These are phyloP conservation scores for Nicotiana benthamiana DNA, from an alignment of 257 asterid species.

Conservation along the genomic window DNA sequence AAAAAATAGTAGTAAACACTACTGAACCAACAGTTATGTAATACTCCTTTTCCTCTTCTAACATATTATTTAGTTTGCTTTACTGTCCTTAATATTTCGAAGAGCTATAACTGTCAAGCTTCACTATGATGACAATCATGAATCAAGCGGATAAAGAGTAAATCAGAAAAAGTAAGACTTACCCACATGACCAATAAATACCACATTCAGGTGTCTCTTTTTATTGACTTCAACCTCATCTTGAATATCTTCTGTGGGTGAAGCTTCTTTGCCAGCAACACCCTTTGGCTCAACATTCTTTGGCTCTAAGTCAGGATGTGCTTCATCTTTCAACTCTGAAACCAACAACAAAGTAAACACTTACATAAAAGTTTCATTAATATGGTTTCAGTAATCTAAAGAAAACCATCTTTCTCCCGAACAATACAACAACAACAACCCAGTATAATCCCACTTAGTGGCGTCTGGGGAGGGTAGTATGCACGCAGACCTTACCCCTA, in stretches of 20 bases:
- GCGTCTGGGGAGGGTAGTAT: no score
- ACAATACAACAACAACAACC: no score
- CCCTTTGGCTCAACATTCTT: conserved; percentile 7
- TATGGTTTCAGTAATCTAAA: background rate
- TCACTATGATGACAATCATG: background rate
- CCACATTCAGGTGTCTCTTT: conserved; percentile 92
- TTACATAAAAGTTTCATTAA: background rate
- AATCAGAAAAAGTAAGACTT: conserved; percentile 11
- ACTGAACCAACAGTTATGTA: background rate
- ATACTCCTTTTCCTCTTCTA: background rate
- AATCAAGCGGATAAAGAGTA: background rate
- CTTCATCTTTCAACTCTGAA: background rate
- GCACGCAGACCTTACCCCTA: no score
- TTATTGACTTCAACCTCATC: conserved; percentile 31
- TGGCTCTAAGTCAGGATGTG: background rate
- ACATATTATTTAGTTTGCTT: background rate
- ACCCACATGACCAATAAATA: conserved; percentile 98
- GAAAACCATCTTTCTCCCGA: background rate
- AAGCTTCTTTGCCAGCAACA: background rate
- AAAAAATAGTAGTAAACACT: background rate
- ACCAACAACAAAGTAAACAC: background rate
- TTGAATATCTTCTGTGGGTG: background rate
- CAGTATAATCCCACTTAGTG: no score
- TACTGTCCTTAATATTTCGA: background rate
- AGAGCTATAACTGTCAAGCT: background rate